Evolutionary conservation across 148 eudicot genomes (phyloP).

Genomic region (Mesembryanthemum crystallinum): DNA sequence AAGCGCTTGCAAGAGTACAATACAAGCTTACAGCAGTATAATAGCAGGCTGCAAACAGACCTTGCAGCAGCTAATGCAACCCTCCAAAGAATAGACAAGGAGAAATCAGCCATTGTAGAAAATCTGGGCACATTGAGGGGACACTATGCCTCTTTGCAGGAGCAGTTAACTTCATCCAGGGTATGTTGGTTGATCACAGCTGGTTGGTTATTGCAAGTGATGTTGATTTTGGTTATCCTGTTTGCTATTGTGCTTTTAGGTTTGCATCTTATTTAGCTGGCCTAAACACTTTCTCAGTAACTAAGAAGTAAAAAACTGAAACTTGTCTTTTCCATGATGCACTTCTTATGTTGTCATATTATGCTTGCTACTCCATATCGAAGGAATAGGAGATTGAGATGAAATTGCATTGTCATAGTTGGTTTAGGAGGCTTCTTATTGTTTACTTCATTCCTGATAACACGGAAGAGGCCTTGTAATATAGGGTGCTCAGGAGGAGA

Average conservation of each 20-base stretch:
- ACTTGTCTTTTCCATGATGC: neutral
- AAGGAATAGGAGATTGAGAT: neutral
- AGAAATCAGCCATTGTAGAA: constrained; percentile 54
- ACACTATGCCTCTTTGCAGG: constrained; percentile 53
- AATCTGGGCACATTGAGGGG: constrained; percentile 54
- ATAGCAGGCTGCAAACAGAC: constrained; percentile 65
- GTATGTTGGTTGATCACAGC: constrained; percentile 29
- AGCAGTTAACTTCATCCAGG: constrained; percentile 50
- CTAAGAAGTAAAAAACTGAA: too few species aligned
- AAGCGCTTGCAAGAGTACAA: constrained; percentile 70
- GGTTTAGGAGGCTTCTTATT: neutral
- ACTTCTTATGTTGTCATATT: neutral
- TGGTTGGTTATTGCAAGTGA: neutral
- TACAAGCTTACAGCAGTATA: constrained; percentile 69
- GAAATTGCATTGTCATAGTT: neutral
- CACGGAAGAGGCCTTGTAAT: neutral
- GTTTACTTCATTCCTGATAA: too few species aligned
- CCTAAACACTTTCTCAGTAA: neutral
- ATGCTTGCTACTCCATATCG: neutral
- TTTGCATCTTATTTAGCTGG: neutral
- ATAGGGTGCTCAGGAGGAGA: neutral
- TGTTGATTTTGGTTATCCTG: neutral
- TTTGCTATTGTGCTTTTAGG: neutral
- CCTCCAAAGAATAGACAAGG: constrained; percentile 55
- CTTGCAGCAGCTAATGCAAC: constrained; percentile 55